Conservation (phyloP, 352 stramenopile species). For the Saprolegnia diclina region DNA sequence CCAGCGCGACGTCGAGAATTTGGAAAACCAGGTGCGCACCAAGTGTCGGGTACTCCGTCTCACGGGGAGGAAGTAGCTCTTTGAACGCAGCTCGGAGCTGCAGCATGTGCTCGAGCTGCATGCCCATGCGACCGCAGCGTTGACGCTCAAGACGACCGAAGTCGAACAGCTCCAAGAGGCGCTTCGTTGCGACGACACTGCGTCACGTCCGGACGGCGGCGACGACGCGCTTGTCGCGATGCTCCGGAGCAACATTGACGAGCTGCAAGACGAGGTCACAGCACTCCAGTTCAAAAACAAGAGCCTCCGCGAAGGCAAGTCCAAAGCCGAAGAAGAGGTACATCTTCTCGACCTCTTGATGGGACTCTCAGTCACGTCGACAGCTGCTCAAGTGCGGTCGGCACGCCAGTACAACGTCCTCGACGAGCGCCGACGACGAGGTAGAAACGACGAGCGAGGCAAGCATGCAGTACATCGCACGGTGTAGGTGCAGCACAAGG, state of each 20-base stretch:
- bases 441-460: too few species aligned
- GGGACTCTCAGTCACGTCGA: too few species aligned
- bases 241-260: slow-evolving; percentile 4
- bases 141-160: background rate
- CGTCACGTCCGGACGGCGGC: background rate
- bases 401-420: too few species aligned
- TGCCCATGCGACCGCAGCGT: background rate
- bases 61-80: background rate
- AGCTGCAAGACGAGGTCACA: slow-evolving; percentile 3
- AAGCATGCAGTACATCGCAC: background rate
- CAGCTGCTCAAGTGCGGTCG: too few species aligned
- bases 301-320: slow-evolving; percentile 7
- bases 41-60: background rate
- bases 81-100: slow-evolving; percentile 20
- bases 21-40: slow-evolving; percentile 13
- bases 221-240: slow-evolving; percentile 4
- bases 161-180: background rate
- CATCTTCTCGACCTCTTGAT: too few species aligned
- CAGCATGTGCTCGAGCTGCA: slow-evolving; percentile 15
- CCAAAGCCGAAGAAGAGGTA: slow-evolving; percentile 15
- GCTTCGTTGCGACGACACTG: background rate
- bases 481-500: background rate
- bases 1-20: slow-evolving; percentile 9
- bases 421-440: too few species aligned
- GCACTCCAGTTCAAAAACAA: slow-evolving; percentile 12